Conservation (phyloP, 2,329 filamentous ascomycete genomes). For the Teratosphaeria pseudoeucalypti region DNA sequence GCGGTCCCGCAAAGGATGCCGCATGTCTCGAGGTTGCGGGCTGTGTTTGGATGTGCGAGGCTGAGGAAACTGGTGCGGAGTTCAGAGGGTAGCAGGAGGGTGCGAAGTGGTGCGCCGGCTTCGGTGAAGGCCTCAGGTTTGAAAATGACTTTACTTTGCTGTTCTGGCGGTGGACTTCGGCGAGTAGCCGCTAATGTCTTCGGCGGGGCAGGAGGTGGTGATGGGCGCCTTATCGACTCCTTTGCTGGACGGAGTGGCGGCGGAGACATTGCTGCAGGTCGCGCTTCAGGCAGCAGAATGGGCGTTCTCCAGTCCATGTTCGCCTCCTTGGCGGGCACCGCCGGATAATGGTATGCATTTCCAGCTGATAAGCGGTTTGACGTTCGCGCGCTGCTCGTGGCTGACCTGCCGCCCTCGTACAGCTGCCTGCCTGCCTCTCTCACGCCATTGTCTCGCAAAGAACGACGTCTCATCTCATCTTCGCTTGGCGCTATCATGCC, state of each 20-base stretch:
- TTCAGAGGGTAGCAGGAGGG: slow-evolving; percentile 71
- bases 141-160: slow-evolving; percentile 58
- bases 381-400: background rate
- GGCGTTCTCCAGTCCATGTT: slow-evolving; percentile 25
- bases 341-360: slow-evolving; percentile 32
- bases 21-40: slow-evolving; percentile 79
- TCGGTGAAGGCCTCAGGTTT: slow-evolving; percentile 80
- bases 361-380: slow-evolving; percentile 4
- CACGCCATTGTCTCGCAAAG: slow-evolving; percentile 6
- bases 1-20: slow-evolving; percentile 86
- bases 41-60: slow-evolving; percentile 66
- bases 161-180: slow-evolving; percentile 30
- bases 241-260: slow-evolving; percentile 6
- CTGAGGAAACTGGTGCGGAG: slow-evolving; percentile 66
- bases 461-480: background rate
- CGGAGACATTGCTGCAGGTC: background rate
- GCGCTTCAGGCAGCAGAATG: slow-evolving; percentile 10
- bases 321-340: slow-evolving; percentile 31
- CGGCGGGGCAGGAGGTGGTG: slow-evolving; percentile 13
- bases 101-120: slow-evolving; percentile 74
- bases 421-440: slow-evolving; percentile 17
- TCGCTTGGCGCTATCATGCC: slow-evolving; percentile 11
- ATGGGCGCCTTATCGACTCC: slow-evolving; percentile 10
- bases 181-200: slow-evolving; percentile 10
- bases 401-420: background rate